phyloP scores from a whole-genome alignment of 2,329 filamentous ascomycete species.

The Keithomyces neogunnii region DNA sequence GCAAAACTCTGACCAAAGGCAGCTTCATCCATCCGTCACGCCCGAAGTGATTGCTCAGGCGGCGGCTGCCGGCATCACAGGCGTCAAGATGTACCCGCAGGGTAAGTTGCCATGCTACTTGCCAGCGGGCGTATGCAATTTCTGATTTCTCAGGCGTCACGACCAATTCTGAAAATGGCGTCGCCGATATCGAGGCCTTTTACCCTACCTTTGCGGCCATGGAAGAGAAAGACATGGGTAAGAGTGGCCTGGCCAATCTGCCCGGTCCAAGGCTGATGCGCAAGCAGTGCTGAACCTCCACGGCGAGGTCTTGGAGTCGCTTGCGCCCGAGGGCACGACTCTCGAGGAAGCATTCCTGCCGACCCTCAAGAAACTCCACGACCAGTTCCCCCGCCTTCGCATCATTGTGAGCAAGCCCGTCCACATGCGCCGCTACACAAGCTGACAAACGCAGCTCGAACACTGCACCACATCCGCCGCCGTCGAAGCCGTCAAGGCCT shows the following conservation, averaged over 20 bases:
- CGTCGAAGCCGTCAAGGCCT: slow-evolving; percentile 66
- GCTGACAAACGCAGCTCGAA: slow-evolving; percentile 41
- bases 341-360: slow-evolving; percentile 62
- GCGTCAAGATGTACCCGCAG: slow-evolving; percentile 64
- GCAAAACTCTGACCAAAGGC: slow-evolving; percentile 8
- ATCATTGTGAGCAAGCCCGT: slow-evolving; percentile 28
- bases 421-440: background rate
- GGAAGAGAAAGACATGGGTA: slow-evolving; percentile 63
- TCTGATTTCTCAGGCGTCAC: slow-evolving; percentile 37
- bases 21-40: slow-evolving; percentile 53
- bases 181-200: slow-evolving; percentile 57
- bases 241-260: background rate
- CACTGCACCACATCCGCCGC: slow-evolving; percentile 84
- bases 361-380: slow-evolving; percentile 64
- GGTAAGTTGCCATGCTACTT: background rate
- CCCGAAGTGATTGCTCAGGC: slow-evolving; percentile 65
- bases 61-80: slow-evolving; percentile 59
- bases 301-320: slow-evolving; percentile 60
- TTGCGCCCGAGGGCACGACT: slow-evolving; percentile 37
- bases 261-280: too few relatives aligned
- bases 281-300: slow-evolving; percentile 76
- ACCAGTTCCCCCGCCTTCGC: slow-evolving; percentile 62
- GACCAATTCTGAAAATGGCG: slow-evolving; percentile 60
- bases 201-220: slow-evolving; percentile 81
- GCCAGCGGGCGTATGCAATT: background rate